Conservation (phyloP, 2,329 filamentous ascomycete genomes). For the Fusarium bulbicola region DNA sequence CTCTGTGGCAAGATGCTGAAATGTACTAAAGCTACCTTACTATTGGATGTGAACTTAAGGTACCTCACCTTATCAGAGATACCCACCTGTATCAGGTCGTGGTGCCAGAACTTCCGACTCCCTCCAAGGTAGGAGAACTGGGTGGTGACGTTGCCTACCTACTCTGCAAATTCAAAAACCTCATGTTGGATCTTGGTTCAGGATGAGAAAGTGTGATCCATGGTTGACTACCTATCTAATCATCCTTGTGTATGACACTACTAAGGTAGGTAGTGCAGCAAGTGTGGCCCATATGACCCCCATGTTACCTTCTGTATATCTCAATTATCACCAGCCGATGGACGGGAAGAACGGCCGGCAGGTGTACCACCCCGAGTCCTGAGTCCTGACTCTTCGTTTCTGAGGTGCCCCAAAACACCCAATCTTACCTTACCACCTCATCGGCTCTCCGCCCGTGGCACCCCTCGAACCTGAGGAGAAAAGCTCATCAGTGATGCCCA, state of each 20-base stretch:
- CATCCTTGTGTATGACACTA: neutral
- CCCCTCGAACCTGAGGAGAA: neutral
- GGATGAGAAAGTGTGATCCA: neutral
- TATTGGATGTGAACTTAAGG: too few species aligned
- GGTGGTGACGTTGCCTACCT: neutral
- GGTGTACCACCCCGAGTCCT: neutral
- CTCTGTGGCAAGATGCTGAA: neutral
- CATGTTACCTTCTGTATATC: neutral
- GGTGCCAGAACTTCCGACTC: neutral
- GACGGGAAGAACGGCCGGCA: neutral
- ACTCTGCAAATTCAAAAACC: neutral
- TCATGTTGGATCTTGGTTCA: neutral
- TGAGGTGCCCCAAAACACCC: neutral
- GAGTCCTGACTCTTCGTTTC: neutral
- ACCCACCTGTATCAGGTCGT: too few species aligned
- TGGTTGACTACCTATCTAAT: neutral
- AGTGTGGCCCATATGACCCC: neutral
- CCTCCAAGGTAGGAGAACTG: neutral
- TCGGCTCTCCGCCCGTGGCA: neutral
- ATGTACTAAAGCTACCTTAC: neutral
- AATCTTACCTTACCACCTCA: neutral
- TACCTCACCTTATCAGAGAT: neutral
- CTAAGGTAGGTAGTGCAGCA: neutral
- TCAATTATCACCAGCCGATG: neutral
- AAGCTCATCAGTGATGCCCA: neutral